Evolutionary conservation across 139 green algal genomes (phyloP), one percentile per base, ranked within the genome.

Genomic region (Haematococcus sp.): DNA sequence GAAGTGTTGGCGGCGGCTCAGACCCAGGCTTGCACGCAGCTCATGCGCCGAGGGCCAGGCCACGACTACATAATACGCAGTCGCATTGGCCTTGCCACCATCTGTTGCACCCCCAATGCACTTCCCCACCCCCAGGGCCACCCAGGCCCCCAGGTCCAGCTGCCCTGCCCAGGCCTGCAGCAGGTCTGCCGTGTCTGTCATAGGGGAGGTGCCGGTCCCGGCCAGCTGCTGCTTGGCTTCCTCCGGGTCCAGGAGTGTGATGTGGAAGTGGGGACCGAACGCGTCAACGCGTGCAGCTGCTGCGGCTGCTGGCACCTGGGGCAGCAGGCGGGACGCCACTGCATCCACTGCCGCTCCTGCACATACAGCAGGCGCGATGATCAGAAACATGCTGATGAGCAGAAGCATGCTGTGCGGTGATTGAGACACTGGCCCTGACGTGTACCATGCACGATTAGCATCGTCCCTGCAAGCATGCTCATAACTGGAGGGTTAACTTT

Each of bases 241-340:
- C 13, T 56, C 28, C 30, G 71, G 77, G 2, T 46, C 44, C 25
- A 83, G 5, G 3, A 83, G 64, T 11, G 77, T 83, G 19, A 83
- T 54, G 66, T 83, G 77, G 56, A 78, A 71, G 32, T 35, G 25
- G 0, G 44, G 30, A 0, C 77, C 77, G 35, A 78, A 75, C 3
- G 69, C 49, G 32, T 32, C 5, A 46, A 43, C 11, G 3, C 28
- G 4, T 16, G 3, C 35, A n/a, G 22, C 59, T 16, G 59, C 27
- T 17, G 22, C 17, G 20, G 16, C 9, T 3, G 43, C 65, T 9
- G 65, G 65, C 20, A 71, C 32, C 34, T 34, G 34, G 34, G 35
- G 35, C 33, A 31, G 33, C 22, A 71, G 65, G 25, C 46, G 9
- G 19, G 4, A 4, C 27, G 75, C 76, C 3, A 63, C 76, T 3